Percentiles rank a stretch among this genome's conserved stretches.
phyloP scores from a whole-genome alignment of 176 grass and related monocot genomes.

The Tuctoria greenei region DNA sequence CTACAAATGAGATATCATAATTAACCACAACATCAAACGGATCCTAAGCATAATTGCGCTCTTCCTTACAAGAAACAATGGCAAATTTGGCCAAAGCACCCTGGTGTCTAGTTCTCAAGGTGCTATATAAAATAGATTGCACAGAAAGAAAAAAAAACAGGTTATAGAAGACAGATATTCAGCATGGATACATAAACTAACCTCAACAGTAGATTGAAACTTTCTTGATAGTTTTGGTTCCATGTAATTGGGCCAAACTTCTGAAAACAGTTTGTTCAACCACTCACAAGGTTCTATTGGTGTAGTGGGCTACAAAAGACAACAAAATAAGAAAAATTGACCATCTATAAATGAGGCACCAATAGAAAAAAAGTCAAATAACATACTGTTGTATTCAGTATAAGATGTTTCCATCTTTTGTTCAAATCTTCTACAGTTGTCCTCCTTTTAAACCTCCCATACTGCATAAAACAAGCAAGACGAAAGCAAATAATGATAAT shows the following conservation, averaged over 20 bases:
- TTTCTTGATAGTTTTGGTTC: conserved; percentile 79
- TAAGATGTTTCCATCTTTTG: conserved; percentile 89
- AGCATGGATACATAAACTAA: conserved; percentile 37
- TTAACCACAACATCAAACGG: background rate
- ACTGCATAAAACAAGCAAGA: conserved; percentile 43
- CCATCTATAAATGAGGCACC: conserved; percentile 20
- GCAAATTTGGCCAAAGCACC: background rate
- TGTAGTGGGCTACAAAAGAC: conserved; percentile 59
- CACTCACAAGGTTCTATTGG: conserved; percentile 88
- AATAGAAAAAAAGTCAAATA: conserved; percentile 24
- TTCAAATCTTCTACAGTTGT: conserved; percentile 78
- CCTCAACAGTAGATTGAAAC: conserved; percentile 88
- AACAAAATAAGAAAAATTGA: conserved; percentile 24
- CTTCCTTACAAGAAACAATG: conserved; percentile 13
- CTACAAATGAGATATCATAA: background rate
- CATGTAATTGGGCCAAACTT: conserved; percentile 97
- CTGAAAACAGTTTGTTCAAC: conserved; percentile 83
- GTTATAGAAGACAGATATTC: background rate
- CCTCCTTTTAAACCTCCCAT: conserved; percentile 74
- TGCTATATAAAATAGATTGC: conserved; percentile 16
- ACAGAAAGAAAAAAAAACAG: background rate
- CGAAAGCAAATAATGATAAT: background rate
- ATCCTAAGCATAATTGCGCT: background rate
- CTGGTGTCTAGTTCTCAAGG: background rate
- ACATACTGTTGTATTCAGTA: conserved; percentile 81